Conservation (phyloP, 805 yeast species). For the Torulaspora indica region DNA sequence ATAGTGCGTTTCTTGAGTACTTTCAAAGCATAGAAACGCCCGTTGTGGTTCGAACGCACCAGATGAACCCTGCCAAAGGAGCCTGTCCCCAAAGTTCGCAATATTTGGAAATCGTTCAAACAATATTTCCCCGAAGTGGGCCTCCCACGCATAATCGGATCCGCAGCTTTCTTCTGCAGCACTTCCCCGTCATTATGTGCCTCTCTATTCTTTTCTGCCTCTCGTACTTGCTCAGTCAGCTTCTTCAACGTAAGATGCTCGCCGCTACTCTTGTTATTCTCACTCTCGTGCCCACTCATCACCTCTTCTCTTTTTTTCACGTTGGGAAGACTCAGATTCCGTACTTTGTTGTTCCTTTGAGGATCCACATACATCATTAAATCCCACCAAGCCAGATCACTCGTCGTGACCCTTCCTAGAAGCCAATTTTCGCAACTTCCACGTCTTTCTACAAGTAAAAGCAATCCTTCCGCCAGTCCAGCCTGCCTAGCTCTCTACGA, state of each 20-base stretch:
- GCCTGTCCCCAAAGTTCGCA: conserved; percentile 91
- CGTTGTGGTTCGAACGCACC: conserved; percentile 82
- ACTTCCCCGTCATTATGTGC: conserved; percentile 1
- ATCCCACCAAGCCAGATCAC: too few species aligned
- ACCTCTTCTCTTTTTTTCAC: conserved; percentile 3
- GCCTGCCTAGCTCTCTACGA: neutral
- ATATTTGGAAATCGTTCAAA: conserved; percentile 70
- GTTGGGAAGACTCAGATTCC: conserved; percentile 15
- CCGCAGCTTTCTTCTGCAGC: conserved; percentile 7
- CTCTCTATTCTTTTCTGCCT: conserved; percentile 5
- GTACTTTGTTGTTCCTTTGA: conserved; percentile 21
- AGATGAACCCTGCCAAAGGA: conserved; percentile 93
- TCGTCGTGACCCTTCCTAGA: too few species aligned
- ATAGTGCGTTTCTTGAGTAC: conserved; percentile 83
- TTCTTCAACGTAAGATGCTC: conserved; percentile 7
- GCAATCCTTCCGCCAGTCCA: neutral
- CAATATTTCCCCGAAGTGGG: conserved; percentile 64
- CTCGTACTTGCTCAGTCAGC: conserved; percentile 9
- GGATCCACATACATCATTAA: conserved; percentile 26
- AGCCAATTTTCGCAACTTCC: too few species aligned
- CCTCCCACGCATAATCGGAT: conserved; percentile 14
- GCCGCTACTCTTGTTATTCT: neutral
- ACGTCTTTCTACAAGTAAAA: neutral
- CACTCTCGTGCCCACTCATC: conserved; percentile 2
- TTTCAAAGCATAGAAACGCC: conserved; percentile 89